These are phyloP conservation scores for Puya raimondii DNA, from an alignment of 176 grass and related monocot species.

Conservation along the genomic window DNA sequence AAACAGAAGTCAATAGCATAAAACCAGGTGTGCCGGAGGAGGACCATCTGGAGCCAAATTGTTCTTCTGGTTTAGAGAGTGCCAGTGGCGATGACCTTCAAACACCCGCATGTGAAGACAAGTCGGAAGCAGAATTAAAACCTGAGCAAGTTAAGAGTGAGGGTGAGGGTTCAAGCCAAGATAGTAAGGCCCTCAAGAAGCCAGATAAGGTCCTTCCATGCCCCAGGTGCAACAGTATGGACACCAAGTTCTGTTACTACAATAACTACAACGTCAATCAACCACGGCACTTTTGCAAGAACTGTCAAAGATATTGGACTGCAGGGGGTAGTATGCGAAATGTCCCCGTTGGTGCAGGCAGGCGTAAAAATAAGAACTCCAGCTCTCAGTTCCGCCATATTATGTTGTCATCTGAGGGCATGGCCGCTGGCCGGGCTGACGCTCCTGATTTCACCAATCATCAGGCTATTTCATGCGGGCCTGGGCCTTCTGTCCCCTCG, in stretches of 20 bases:
- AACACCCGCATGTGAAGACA: slow-evolving; percentile 27
- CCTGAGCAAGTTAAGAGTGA: slow-evolving; percentile 29
- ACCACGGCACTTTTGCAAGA: slow-evolving; percentile 80
- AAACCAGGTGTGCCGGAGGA: slow-evolving; percentile 14
- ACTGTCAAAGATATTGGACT: slow-evolving; percentile 85
- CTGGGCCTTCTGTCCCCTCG: slow-evolving; percentile 22
- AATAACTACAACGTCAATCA: slow-evolving; percentile 87
- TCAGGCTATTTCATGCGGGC: slow-evolving; percentile 28
- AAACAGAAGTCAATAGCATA: slow-evolving; percentile 18
- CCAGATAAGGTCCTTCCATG: slow-evolving; percentile 78
- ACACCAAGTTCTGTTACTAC: slow-evolving; percentile 90
- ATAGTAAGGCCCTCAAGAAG: slow-evolving; percentile 57
- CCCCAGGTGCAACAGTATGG: slow-evolving; percentile 81
- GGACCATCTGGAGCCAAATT: slow-evolving; percentile 16
- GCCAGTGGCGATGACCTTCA: slow-evolving; percentile 20
- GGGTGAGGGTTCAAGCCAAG: slow-evolving; percentile 40
- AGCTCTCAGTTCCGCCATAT: slow-evolving; percentile 44
- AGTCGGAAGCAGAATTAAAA: slow-evolving; percentile 29
- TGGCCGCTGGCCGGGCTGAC: slow-evolving; percentile 36
- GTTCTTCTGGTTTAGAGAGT: slow-evolving; percentile 20
- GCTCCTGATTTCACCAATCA: slow-evolving; percentile 29
- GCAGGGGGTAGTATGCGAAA: slow-evolving; percentile 79
- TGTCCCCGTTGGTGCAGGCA: slow-evolving; percentile 70
- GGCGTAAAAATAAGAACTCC: slow-evolving; percentile 68
- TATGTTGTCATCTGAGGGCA: slow-evolving; percentile 45